These are phyloP conservation scores for Pythium apleroticum DNA, from an alignment of 352 stramenopile genomes.

Conservation along the genomic window DNA sequence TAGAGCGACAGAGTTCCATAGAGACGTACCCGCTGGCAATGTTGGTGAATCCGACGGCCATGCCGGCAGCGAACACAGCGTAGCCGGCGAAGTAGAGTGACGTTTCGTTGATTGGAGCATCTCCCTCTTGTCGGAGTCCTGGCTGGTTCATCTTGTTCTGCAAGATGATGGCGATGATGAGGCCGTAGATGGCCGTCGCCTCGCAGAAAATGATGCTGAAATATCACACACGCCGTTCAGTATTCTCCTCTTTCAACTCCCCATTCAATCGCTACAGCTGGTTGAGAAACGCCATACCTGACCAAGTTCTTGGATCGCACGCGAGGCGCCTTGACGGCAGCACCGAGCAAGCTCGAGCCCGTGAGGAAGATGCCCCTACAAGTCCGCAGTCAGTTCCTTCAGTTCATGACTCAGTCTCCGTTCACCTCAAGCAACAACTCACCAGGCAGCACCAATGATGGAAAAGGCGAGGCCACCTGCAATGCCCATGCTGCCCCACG, in stretches of 20 bases:
- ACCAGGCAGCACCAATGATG: constrained; percentile 97
- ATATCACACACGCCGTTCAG: background rate
- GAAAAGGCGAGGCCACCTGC: constrained; percentile 96
- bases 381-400: background rate
- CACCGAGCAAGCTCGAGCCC: constrained; percentile 96
- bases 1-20: background rate
- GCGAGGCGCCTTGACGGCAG: constrained; percentile 97
- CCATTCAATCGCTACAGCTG: background rate
- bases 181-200: constrained; percentile 99
- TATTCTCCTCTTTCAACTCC: background rate
- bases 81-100: constrained; percentile 97
- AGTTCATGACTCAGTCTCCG: background rate
- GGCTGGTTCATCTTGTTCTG: constrained; percentile 95
- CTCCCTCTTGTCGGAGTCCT: constrained; percentile 48
- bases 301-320: constrained; percentile 99
- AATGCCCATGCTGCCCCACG: constrained; percentile 97
- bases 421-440: constrained; percentile 12
- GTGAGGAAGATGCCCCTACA: constrained; percentile 91
- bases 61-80: constrained; percentile 95
- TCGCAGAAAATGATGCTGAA: constrained; percentile 99
- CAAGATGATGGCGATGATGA: constrained; percentile 99
- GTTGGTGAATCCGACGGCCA: constrained; percentile 99
- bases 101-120: constrained; percentile 73
- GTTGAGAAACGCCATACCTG: constrained; percentile 32
- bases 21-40: constrained; percentile 88